Conservation (phyloP, 495 filamentous ascomycete species). For the Bacidia gigantensis region DNA sequence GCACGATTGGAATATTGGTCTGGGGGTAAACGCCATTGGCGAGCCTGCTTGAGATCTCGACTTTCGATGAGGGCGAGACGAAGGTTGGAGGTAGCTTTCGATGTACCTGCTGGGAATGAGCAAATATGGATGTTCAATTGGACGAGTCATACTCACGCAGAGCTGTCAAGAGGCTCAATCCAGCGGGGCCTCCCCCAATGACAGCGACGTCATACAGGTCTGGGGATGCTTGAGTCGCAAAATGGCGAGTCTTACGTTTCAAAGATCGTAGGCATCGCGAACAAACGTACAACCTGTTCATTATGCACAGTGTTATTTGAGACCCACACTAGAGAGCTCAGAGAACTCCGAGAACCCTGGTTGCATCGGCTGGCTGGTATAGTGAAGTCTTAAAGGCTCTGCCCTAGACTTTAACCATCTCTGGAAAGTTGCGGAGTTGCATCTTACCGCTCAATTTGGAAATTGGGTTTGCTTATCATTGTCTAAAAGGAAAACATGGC, state of each 20-base stretch:
- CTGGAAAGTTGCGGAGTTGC: too few species aligned
- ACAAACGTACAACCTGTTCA: slow-evolving; percentile 10
- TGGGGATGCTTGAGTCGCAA: slow-evolving; percentile 11
- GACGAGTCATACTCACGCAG: slow-evolving; percentile 44
- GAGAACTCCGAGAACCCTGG: too few species aligned
- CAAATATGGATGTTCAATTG: not conserved
- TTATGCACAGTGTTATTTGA: too few species aligned
- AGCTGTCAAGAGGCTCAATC: slow-evolving; percentile 74
- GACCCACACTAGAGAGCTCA: too few species aligned
- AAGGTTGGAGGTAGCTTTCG: slow-evolving; percentile 57
- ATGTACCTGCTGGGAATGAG: slow-evolving; percentile 36
- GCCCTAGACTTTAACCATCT: too few species aligned
- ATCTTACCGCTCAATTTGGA: too few species aligned
- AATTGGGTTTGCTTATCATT: too few species aligned
- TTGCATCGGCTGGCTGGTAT: too few species aligned
- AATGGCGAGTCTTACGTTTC: slow-evolving; percentile 5
- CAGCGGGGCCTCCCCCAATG: slow-evolving; percentile 92
- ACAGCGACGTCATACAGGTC: slow-evolving; percentile 85
- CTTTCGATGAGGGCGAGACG: slow-evolving; percentile 81
- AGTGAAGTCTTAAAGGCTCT: too few species aligned
- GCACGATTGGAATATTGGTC: slow-evolving; percentile 80
- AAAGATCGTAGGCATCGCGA: slow-evolving; percentile 9
- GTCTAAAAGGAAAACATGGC: too few species aligned
- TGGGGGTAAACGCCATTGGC: slow-evolving; percentile 47
- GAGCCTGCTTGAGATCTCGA: slow-evolving; percentile 60